Evolutionary conservation across 2,329 filamentous ascomycete species (phyloP).

Genomic region (Ceratocystis variospora): DNA sequence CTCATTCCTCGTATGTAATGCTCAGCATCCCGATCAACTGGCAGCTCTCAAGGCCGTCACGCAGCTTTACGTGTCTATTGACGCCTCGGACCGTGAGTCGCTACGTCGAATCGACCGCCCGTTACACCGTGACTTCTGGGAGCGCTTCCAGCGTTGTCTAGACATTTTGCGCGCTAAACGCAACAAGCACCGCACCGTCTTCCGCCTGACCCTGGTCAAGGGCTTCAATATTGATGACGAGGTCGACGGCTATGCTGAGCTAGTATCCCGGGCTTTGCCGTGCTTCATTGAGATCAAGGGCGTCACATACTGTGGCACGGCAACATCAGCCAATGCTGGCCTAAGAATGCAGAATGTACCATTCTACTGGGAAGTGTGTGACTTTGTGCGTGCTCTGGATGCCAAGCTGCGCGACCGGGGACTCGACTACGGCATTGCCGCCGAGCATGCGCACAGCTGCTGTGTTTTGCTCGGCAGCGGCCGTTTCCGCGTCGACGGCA

Average conservation of each 20-base stretch:
- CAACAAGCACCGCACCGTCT: slow-evolving; percentile 80
- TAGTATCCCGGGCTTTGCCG: slow-evolving; percentile 73
- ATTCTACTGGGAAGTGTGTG: slow-evolving; percentile 80
- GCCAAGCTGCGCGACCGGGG: slow-evolving; percentile 53
- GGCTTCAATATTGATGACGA: slow-evolving; percentile 97
- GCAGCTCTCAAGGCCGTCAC: slow-evolving; percentile 72
- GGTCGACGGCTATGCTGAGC: slow-evolving; percentile 73
- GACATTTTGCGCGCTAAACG: slow-evolving; percentile 77
- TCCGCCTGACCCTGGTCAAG: slow-evolving; percentile 88
- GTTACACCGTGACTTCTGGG: slow-evolving; percentile 93
- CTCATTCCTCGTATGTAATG: slow-evolving; percentile 92
- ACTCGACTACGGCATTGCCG: slow-evolving; percentile 76
- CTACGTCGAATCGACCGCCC: slow-evolving; percentile 81
- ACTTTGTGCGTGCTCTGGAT: slow-evolving; percentile 67
- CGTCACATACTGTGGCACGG: slow-evolving; percentile 91
- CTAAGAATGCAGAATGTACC: slow-evolving; percentile 96
- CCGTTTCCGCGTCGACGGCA: slow-evolving; percentile 60
- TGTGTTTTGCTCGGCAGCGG: slow-evolving; percentile 77
- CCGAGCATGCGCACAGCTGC: slow-evolving; percentile 90
- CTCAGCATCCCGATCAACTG: slow-evolving; percentile 86
- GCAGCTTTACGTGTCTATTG: slow-evolving; percentile 91
- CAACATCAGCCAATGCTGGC: slow-evolving; percentile 67
- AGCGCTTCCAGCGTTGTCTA: slow-evolving; percentile 80
- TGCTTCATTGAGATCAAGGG: slow-evolving; percentile 95
- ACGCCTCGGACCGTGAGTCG: slow-evolving; percentile 79